Base-by-base conservation (phyloP, 2,329 filamentous ascomycete genomes). In the Atkinsonella hypoxylon region DNA sequence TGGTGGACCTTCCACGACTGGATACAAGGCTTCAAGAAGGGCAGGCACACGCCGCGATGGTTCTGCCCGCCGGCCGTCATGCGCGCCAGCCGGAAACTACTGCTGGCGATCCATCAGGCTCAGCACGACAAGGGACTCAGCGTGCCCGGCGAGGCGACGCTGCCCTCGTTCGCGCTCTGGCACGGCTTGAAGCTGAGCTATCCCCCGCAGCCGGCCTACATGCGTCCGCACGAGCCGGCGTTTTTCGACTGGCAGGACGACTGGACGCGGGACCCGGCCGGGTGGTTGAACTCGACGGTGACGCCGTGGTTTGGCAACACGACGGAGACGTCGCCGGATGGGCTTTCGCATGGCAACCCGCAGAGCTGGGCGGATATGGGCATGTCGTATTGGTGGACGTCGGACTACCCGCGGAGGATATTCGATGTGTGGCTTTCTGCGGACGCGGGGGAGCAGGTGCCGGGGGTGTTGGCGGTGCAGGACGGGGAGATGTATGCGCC, bases 171-270 rank as follows among this genome's bases (percentile, higher is more conserved):
- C 48, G 67, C 67, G 10, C 55, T 67, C 2, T 69, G 64, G 64
- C 62, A 66, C 51, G 66, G 67, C 17, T 59, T 69, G 40, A 69
- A 69, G 59, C 52, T 68, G 34, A 63, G 61, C 53, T 63, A 63
- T 51, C 62, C 66, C 18, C 67, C 67, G 22, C 60, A 65, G 31
- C 67, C 67, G 3, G 59, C 60, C 0, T 70, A 62, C 55, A 62
- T 62, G 53, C 57, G 57, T 1, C 45, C 48, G 17, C 47, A 40
- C 30, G 43, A 47, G 30, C n/a, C 42, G 15, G 36, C 44, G 15
- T 42, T 18, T 41, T 9, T 54, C 34, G 57, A 59, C 22, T 51
- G 57, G 17, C 38, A 54, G 5, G 55, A 52, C 38, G 55, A 55
- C 36, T 36, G 20, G 26, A 40, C 30, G 43, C 47, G 49, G 5